Base-by-base conservation (phyloP, 345 rosid species). In the Arabis alpina region DNA sequence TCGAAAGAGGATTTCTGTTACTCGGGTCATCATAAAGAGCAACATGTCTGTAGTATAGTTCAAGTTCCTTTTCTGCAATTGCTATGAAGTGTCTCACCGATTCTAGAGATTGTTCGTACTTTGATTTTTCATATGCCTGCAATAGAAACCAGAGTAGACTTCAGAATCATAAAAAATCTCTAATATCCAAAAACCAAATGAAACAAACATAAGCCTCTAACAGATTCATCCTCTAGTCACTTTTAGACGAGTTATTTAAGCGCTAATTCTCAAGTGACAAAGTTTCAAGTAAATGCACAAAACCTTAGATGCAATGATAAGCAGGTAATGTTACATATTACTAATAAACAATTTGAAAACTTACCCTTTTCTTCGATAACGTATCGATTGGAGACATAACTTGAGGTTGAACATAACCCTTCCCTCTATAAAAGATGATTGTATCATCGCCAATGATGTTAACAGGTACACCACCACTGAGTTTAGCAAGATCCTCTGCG, bases 311-410 rank as follows among this genome's bases (percentile, higher is more conserved):
- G 44, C 45, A 34, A 57, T 57, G 42, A 14, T 32, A 65, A 23
- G 3, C 47, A 16, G 3, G 43, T 19, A 49, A 16, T 8, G 44
- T 37, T 64, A 12, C 10, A 68, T 37, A n/a, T 42, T n/a, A 41
- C 43, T 10, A 41, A 8, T 24, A 36, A 34, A 41, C 13, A 73
- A 16, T 15, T 25, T 25, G 54, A 55, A 10, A 12, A 67, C 76
- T 7, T 53, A 87, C 97, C 85, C 61, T 81, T 79, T 90, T 90
- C 87, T 88, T 93, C 27, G 98, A 90, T 67, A 93, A 65, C 44
- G 98, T 88, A 80, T 90, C 93, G 23, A 90, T 76, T 0, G 99
- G 97, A 57, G 93, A 84, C 98, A 91, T 94, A 40, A 91, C 83
- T 78, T 88, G 84, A 6, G 99, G 99, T 79, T 87, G 93, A 53